Evolutionary conservation across 2,329 filamentous ascomycete species (phyloP).

Genomic region (Geosmithia flava): DNA sequence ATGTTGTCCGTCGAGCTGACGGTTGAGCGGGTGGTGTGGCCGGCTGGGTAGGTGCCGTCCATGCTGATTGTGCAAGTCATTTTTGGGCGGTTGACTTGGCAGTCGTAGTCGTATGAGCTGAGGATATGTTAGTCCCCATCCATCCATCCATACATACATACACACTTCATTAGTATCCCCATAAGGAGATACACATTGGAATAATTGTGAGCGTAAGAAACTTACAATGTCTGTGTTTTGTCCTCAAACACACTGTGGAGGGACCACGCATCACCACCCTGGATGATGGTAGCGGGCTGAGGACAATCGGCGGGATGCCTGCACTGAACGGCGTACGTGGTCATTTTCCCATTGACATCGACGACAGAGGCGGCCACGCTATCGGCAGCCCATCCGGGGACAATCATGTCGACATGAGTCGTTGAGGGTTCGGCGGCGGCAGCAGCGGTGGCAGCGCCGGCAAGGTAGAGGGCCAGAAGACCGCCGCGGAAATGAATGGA

Average conservation of each 20-base stretch:
- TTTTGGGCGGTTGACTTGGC: not conserved
- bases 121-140: not conserved
- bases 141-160: too few relatives aligned
- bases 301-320: slow-evolving; percentile 10
- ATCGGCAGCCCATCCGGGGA: slow-evolving; percentile 11
- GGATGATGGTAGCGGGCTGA: slow-evolving; percentile 10
- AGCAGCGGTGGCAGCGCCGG: slow-evolving; percentile 7
- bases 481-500: slow-evolving; percentile 13
- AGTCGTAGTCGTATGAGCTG: slow-evolving; percentile 8
- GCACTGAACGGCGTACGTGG: slow-evolving; percentile 17
- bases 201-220: too few relatives aligned
- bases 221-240: not conserved
- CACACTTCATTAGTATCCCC: too few relatives aligned
- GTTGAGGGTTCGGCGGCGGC: slow-evolving; percentile 8
- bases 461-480: slow-evolving; percentile 37
- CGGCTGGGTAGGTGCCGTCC: slow-evolving; percentile 9
- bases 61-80: slow-evolving; percentile 4
- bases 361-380: slow-evolving; percentile 16
- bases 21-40: slow-evolving; percentile 9
- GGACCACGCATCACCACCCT: slow-evolving; percentile 14
- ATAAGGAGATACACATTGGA: too few relatives aligned
- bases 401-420: slow-evolving; percentile 12
- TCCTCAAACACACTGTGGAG: not conserved
- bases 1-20: not conserved
- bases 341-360: slow-evolving; percentile 11